Percentiles rank a stretch among this genome's conserved stretches.
phyloP scores from a whole-genome alignment of 768 basidiomycete genomes.

The Cystobasidium tubakii region DNA sequence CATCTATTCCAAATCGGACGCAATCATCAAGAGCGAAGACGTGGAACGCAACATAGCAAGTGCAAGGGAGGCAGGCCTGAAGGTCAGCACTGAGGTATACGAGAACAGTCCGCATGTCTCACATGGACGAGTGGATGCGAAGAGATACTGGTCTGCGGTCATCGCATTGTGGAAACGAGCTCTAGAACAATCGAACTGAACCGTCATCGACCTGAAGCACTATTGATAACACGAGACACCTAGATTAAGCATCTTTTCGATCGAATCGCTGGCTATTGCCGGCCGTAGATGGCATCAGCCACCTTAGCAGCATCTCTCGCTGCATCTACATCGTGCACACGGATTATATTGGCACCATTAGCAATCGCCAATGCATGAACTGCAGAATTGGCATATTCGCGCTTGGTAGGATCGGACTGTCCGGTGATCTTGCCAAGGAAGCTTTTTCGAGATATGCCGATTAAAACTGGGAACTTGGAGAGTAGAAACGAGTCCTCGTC shows the following conservation, averaged over 20 bases:
- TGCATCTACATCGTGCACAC: constrained; percentile 73
- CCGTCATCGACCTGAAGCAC: neutral
- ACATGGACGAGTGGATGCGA: constrained; percentile 20
- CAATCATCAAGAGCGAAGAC: constrained; percentile 17
- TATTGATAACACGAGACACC: neutral
- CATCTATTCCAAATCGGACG: constrained; percentile 21
- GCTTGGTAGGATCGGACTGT: constrained; percentile 59
- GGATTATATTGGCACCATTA: constrained; percentile 64
- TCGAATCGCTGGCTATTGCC: neutral
- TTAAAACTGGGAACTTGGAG: constrained; percentile 56
- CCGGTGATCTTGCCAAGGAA: constrained; percentile 68
- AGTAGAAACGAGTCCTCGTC: constrained; percentile 24
- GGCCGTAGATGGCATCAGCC: constrained; percentile 57
- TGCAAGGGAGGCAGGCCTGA: constrained; percentile 1
- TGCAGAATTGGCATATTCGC: constrained; percentile 72
- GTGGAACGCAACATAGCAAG: constrained; percentile 21
- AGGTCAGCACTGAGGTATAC: neutral
- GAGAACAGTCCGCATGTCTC: constrained; percentile 34
- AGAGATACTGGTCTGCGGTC: neutral
- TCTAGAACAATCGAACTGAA: neutral
- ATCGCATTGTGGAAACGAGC: neutral
- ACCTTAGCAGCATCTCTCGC: constrained; percentile 69
- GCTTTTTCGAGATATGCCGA: constrained; percentile 77
- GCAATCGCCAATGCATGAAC: constrained; percentile 68
- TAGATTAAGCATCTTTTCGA: neutral